Evolutionary conservation across 1,139 yeast genomes (phyloP).

Genomic region (Nadsonia starkeyi-henricii): DNA sequence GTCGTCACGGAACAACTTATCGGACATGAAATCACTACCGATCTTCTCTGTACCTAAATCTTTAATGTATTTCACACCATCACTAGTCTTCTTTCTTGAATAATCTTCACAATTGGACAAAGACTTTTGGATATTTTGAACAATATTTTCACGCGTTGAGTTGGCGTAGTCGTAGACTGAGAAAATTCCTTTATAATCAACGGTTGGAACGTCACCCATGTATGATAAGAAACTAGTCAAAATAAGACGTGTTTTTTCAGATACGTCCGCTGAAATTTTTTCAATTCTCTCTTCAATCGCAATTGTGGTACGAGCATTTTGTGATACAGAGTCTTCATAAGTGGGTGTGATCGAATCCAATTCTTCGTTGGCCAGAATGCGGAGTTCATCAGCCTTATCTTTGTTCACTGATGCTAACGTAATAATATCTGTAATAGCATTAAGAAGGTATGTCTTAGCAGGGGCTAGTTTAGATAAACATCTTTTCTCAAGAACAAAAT

Average conservation of each 20-base stretch:
- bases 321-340: conserved; percentile 39
- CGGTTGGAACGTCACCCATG: conserved; percentile 44
- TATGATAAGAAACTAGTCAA: conserved; percentile 41
- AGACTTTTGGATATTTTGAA: conserved; percentile 47
- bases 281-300: conserved; percentile 53
- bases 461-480: conserved; percentile 83
- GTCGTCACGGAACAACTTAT: conserved; percentile 58
- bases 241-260: conserved; percentile 43
- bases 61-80: conserved; percentile 49
- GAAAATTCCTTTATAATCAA: conserved; percentile 50
- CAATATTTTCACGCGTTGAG: conserved; percentile 54
- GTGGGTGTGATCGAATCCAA: conserved; percentile 35
- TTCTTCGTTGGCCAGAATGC: conserved; percentile 30
- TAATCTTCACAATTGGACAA: conserved; percentile 51
- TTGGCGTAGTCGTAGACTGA: conserved; percentile 56
- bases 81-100: conserved; percentile 48
- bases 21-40: conserved; percentile 38
- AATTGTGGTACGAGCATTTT: conserved; percentile 43
- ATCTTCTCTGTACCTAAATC: conserved; percentile 33
- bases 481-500: conserved; percentile 78
- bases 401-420: conserved; percentile 24
- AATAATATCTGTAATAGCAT: conserved; percentile 53
- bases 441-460: conserved; percentile 69
- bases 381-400: conserved; percentile 25
- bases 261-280: conserved; percentile 40